Conservation (phyloP, 306 rosid genomes). For the Begonia peltatifolia region DNA sequence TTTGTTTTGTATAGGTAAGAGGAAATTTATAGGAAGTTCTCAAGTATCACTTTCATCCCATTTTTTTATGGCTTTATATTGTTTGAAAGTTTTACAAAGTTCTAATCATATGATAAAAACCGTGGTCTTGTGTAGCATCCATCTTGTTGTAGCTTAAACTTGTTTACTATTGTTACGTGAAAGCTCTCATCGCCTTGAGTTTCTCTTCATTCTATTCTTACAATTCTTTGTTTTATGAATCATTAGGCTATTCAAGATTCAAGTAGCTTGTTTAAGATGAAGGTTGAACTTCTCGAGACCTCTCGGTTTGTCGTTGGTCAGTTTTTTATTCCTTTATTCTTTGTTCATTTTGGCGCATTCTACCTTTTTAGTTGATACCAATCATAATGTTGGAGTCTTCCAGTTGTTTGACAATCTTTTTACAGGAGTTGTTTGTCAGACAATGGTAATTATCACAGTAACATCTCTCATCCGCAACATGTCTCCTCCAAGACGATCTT, state of each 20-base stretch:
- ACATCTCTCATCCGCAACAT: constrained; percentile 43
- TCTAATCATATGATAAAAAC: too few species aligned
- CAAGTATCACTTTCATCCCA: too few species aligned
- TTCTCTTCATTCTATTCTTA: neutral
- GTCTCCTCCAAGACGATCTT: constrained; percentile 68
- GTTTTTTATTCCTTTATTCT: constrained; percentile 4
- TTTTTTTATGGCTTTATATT: too few species aligned
- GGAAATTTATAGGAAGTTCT: too few species aligned
- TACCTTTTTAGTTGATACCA: neutral
- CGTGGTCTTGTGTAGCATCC: too few species aligned
- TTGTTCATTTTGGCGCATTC: neutral
- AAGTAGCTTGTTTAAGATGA: constrained; percentile 16
- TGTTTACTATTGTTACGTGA: too few species aligned
- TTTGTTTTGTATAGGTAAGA: too few species aligned
- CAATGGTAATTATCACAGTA: constrained; percentile 13
- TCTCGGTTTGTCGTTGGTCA: constrained; percentile 14
- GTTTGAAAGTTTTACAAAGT: too few species aligned
- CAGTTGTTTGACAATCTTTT: neutral
- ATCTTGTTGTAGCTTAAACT: too few species aligned
- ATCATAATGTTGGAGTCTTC: neutral
- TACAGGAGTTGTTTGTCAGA: constrained; percentile 37
- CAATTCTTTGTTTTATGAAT: neutral
- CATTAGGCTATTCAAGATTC: constrained; percentile 21
- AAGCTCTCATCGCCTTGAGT: too few species aligned
- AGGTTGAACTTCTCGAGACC: constrained; percentile 21